Base-by-base conservation (phyloP, 2,329 filamentous ascomycete species). In the Xylariaceae sp. region DNA sequence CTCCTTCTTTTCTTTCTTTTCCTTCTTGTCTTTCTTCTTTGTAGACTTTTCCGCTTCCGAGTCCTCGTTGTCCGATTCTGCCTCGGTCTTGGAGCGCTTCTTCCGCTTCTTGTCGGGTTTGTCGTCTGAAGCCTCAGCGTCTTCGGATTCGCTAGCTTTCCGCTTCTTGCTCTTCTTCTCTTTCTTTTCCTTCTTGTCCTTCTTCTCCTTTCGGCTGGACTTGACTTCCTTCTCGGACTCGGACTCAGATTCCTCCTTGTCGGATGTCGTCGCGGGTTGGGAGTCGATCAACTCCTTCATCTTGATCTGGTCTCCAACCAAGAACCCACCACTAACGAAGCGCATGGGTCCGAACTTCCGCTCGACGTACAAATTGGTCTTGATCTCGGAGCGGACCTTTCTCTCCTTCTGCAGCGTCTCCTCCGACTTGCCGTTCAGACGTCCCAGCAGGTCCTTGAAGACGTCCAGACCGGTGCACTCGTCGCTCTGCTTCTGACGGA, bases 401-500 rank as follows among this genome's bases (percentile, higher is more conserved):
- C 86, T 83, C 68, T 94, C 88, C 69, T 85, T 82, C 73, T 88
- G 82, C 42, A 94, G 77, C 53, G 85, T 82, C n/a, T 78, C 83
- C 53, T 93, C 88, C 18, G 83, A 86, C 74, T 91, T 94, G 54
- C 93, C 94, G 74, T 99, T 99, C 59, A 99, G 76, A 56, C 94
- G 82, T 18, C 93, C 92, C 17, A 99, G 78, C 3, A 99, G 77
- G 64, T 90, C 90, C 70, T 92, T 90, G 67, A 97, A 91, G 15
- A 88, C 88, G 71, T 92, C 89, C 44, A 97, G 80, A 0, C 93
- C 94, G 18, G 93, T 95, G 64, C 91, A 85, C 70, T 90, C 84
- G 65, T 91, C 87, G 65, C 88, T 86, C 68, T 85, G 86, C 57
- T 87, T 88, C 64, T 85, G 81, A 44, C 65, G 66, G 54, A 68